These are phyloP conservation scores for Xylaria sp. DNA, from an alignment of 2,329 filamentous ascomycete genomes.

Conservation along the genomic window DNA sequence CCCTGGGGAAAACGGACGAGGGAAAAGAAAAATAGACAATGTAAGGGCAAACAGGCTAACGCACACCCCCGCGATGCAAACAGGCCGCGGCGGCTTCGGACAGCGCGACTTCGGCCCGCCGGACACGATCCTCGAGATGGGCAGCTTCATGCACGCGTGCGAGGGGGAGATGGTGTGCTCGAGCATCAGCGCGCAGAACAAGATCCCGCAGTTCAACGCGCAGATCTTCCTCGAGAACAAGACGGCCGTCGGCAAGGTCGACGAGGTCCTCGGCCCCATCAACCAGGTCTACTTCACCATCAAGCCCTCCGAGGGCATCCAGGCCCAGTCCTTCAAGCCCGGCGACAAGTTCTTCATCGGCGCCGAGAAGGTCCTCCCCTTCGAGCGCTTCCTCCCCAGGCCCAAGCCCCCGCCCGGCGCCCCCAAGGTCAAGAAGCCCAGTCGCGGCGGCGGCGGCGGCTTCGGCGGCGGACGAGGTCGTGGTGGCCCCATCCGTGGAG, in stretches of 20 bases:
- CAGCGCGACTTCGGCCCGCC: constrained; percentile 51
- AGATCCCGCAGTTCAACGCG: constrained; percentile 99
- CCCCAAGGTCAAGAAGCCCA: constrained; percentile 71
- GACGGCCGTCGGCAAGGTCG: constrained; percentile 92
- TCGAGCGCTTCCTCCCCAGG: constrained; percentile 97
- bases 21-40: too few species aligned
- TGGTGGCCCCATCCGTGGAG: constrained; percentile 57
- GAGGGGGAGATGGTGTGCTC: constrained; percentile 99
- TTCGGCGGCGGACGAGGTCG: constrained; percentile 63
- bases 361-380: constrained; percentile 90
- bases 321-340: constrained; percentile 91
- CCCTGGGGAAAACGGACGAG: too few species aligned
- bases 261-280: constrained; percentile 96
- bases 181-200: constrained; percentile 79
- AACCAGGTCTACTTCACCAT: constrained; percentile 99
- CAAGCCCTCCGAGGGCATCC: constrained; percentile 96
- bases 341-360: constrained; percentile 98
- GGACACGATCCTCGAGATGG: constrained; percentile 74
- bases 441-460: constrained; percentile 59
- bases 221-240: constrained; percentile 99
- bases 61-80: neutral
- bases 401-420: constrained; percentile 79
- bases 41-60: too few species aligned
- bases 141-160: constrained; percentile 90
- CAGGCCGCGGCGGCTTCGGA: constrained; percentile 50